Evolutionary conservation across 2,329 filamentous ascomycete genomes (phyloP), one percentile per base, ranked within the genome.

Genomic region (Davidsoniella neocaledoniae): DNA sequence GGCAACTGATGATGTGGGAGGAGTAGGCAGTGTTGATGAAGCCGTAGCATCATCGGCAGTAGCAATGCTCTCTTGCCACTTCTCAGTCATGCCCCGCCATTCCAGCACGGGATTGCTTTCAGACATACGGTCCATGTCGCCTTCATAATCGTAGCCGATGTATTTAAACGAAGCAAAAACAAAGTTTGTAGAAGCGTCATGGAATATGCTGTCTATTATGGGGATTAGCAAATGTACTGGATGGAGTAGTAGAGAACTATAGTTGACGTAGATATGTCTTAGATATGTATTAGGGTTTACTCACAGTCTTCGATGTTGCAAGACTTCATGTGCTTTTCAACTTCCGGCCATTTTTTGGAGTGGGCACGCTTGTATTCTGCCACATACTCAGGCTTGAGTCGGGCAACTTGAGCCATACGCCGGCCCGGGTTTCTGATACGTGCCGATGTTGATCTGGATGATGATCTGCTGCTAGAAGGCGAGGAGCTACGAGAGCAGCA

Each of bases 31-130:
- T 5, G 23, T 8, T 7, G 14, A n/a, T 16, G 42, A 9, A 2
- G 42, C 9, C 42, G 29, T 19, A 9, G 19, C 19, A 7, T 3
- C 14, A 37, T 12, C 26, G 25, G 2, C 41, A 14, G 16, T 5
- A 16, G 19, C 26, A 45, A 29, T n/a, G 17, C 38, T 25, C 62
- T 77, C 79, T 65, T 88, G 84, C 69, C 79, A 85, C 12, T 69
- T 68, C 62, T 90, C 84, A 46, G 84, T 88, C 77, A 88, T 81
- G 52, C 67, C 68, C 83, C 83, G 90, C 85, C 84, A 90, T 62
- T 83, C 78, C 50, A 76, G 72, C 33, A 88, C 81, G 59, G 79
- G 80, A 1, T 76, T 72, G 57, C 87, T 86, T 51, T 76, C 76
- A 1, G 72, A 70, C 83, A 88, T 87, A 54, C 69, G 71, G 62